Percentiles rank a stretch among this genome's conserved stretches.
Conservation (phyloP, 2,329 filamentous ascomycete species). For the Diaporthe sp. region DNA sequence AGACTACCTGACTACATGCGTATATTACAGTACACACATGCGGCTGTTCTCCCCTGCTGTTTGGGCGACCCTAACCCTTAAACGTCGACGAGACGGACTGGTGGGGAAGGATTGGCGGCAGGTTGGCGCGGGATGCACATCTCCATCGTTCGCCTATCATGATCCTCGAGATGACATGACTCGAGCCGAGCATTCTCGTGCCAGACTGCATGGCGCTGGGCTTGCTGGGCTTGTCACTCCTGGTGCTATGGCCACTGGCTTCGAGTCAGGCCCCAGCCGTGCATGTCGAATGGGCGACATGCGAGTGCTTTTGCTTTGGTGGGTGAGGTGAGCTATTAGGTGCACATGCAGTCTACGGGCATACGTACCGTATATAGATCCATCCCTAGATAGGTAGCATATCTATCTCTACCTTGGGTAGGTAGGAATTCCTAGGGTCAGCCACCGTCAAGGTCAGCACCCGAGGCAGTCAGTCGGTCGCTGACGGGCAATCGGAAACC, state of each 20-base stretch:
- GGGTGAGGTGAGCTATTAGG: conserved; percentile 15
- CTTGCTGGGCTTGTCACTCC: neutral
- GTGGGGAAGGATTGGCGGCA: neutral
- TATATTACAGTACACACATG: neutral
- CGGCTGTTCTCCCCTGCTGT: neutral
- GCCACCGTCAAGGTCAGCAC: neutral
- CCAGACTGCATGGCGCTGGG: neutral
- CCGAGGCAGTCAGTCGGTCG: neutral
- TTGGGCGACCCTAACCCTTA: neutral
- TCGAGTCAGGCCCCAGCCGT: conserved; percentile 5
- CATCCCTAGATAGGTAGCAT: neutral
- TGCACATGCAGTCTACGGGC: neutral
- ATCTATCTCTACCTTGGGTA: neutral
- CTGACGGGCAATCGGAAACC: conserved; percentile 8
- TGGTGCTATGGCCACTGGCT: conserved; percentile 21
- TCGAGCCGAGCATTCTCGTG: conserved; percentile 12
- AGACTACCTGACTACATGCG: neutral
- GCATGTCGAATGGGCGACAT: neutral
- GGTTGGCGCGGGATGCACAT: conserved; percentile 11
- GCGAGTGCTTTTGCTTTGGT: neutral
- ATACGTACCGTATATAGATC: neutral
- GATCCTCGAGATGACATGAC: conserved; percentile 19
- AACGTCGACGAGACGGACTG: neutral
- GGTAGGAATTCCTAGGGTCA: neutral
- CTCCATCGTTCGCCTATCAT: conserved; percentile 24